phyloP scores from a whole-genome alignment of 202 grass and related monocot species.

The Saccharum hybrid region DNA sequence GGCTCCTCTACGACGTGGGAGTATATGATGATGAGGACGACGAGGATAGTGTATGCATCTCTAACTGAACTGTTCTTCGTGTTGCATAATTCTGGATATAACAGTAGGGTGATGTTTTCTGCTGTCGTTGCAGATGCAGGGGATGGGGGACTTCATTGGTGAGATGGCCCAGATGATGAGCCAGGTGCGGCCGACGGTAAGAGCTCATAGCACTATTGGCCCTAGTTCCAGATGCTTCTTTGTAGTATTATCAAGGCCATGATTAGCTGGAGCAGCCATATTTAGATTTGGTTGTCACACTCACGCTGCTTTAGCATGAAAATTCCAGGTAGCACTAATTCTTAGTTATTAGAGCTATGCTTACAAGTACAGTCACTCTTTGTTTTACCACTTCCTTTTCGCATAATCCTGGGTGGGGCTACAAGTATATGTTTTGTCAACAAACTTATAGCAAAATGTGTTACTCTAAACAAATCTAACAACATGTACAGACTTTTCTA shows the following conservation, averaged over 20 bases:
- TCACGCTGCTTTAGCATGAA: background rate
- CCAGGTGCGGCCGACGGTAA: slow-evolving; percentile 69
- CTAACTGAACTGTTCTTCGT: background rate
- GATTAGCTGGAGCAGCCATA: slow-evolving; percentile 14
- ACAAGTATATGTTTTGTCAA: background rate
- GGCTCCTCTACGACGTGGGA: slow-evolving; percentile 92
- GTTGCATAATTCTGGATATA: background rate
- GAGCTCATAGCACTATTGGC: background rate
- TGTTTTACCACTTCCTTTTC: background rate
- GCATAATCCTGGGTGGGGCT: background rate
- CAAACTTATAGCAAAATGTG: background rate
- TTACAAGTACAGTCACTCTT: background rate
- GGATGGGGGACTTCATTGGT: slow-evolving; percentile 89
- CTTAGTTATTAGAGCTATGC: background rate
- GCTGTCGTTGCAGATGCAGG: slow-evolving; percentile 50
- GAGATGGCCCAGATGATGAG: slow-evolving; percentile 99
- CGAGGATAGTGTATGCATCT: slow-evolving; percentile 41
- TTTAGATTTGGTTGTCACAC: slow-evolving; percentile 23
- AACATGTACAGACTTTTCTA: background rate
- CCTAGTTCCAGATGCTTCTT: slow-evolving; percentile 10
- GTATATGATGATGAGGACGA: slow-evolving; percentile 73
- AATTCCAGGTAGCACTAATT: background rate
- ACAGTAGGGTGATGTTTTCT: background rate
- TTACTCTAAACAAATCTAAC: background rate
- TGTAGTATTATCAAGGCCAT: background rate